Evolutionary conservation across 345 rosid genomes (phyloP), one percentile per base, ranked within the genome.

Genomic region (Euphorbia peplus): DNA sequence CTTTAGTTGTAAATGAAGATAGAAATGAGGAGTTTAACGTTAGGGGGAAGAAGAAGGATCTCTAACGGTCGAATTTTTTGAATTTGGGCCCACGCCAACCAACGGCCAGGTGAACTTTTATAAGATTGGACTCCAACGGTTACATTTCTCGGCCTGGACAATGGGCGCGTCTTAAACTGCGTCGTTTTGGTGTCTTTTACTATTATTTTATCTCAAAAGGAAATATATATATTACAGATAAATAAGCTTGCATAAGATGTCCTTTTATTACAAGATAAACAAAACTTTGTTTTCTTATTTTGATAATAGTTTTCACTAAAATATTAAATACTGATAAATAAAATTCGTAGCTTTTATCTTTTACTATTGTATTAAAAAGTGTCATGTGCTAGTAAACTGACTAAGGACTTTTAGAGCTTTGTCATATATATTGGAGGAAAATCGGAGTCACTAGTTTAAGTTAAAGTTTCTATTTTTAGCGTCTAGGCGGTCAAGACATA

Each of bases 41-140:
- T 76, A 56, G 47, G 64, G 21, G 25, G 39, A 32, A 44, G 51
- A 60, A n/a, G 9, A 44, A 44, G 64, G 66, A 41, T 59, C 58
- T 59, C 73, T 83, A 90, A 88, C 96, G 96, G 96, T 90, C 92
- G 69, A 61, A 59, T 37, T 32, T 68, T 86, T 88, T 84, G 66
- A 75, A 77, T 65, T 69, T 65, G 73, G 37, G 55, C 64, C 59
- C 64, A 44, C 44, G 11, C 69, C 61, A 84, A 83, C 86, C 85
- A 83, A 74, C 79, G 39, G 66, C 39, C 39, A 47, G 30, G 39
- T 13, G 22, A 64, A 60, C 13, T 32, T 62, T 55, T 35, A 24
- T 16, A 47, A n/a, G 54, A 5, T 24, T 46, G 3, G 65, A 46
- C 69, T 75, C 70, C 70, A 88, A 88, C 92, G 93, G 93, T 82